Evolutionary conservation across 2,329 filamentous ascomycete genomes (phyloP), one percentile per base, ranked within the genome.

Genomic region (Fusarium tupiense): DNA sequence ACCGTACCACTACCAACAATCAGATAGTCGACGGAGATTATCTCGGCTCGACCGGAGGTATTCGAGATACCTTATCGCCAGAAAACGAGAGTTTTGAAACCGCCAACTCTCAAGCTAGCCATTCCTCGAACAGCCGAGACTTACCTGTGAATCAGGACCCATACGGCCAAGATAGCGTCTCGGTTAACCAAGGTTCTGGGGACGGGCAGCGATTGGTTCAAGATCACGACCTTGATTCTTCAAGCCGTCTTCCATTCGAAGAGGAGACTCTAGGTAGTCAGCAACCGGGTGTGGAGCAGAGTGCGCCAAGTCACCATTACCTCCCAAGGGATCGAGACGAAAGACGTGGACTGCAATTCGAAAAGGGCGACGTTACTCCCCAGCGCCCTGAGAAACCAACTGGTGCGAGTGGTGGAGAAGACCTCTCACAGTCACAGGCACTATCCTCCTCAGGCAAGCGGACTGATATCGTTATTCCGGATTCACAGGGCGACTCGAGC

Each of bases 401-500:
- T 41, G 6, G 35, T 9, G 35, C 29, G 35, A 56, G 35, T 56
- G 52, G 20, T 20, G 20, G 16, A 22, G 24, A 60, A 65, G 47
- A 26, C 26, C 41, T 26, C 17, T 14, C 57, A 22, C 47, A 41
- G 29, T 35, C 37, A 26, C 40, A 29, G 37, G 29, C 46, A 29
- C 69, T 61, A 46, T 38, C 31, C 33, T 44, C 63, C n/a, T 64
- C 64, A 16, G 64, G 60, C 14, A 57, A 38, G 31, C 47, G 61
- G 24, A 64, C 61, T 47, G 62, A 57, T 20, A 41, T 49, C 11
- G 29, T 75, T 26, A 67, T 79, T 33, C 76, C 77, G 9, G 76
- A 79, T 47, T 79, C 77, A 14, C 76, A 78, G 40, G 67, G 67
- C 31, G 61, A 35, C 35, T 76, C 73, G 11, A 61, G 64, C 14